phyloP scores from a whole-genome alignment of 306 rosid genomes.

The Prunus campanulata region DNA sequence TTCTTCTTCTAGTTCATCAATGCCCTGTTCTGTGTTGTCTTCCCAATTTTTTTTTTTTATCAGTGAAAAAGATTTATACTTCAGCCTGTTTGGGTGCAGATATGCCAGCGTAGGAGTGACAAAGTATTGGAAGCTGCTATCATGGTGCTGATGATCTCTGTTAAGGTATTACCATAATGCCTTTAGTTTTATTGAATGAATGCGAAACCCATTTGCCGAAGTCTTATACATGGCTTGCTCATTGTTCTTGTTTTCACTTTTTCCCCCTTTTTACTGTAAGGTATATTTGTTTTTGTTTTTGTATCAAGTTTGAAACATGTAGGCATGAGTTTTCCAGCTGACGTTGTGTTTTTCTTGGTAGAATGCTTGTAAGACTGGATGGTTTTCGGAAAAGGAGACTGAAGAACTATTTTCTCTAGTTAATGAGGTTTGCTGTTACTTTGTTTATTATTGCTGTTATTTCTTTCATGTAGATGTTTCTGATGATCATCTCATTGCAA shows the following conservation, averaged over 20 bases:
- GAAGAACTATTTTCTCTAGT: slow-evolving; percentile 56
- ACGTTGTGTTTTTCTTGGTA: slow-evolving; percentile 30
- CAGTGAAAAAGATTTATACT: background rate
- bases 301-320: background rate
- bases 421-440: slow-evolving; percentile 54
- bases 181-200: background rate
- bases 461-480: slow-evolving; percentile 7
- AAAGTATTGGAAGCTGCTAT: slow-evolving; percentile 39
- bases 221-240: background rate
- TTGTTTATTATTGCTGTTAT: background rate
- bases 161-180: slow-evolving; percentile 47
- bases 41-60: background rate
- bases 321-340: slow-evolving; percentile 13
- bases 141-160: slow-evolving; percentile 76
- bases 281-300: background rate
- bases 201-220: background rate
- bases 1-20: background rate
- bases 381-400: slow-evolving; percentile 62
- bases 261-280: background rate
- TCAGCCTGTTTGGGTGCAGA: slow-evolving; percentile 31
- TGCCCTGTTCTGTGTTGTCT: background rate
- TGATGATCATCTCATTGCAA: background rate
- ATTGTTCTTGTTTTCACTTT: background rate
- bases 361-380: slow-evolving; percentile 73
- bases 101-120: slow-evolving; percentile 43